Conservation (phyloP, 495 filamentous ascomycete genomes). For the Talaromyces borbonicus region DNA sequence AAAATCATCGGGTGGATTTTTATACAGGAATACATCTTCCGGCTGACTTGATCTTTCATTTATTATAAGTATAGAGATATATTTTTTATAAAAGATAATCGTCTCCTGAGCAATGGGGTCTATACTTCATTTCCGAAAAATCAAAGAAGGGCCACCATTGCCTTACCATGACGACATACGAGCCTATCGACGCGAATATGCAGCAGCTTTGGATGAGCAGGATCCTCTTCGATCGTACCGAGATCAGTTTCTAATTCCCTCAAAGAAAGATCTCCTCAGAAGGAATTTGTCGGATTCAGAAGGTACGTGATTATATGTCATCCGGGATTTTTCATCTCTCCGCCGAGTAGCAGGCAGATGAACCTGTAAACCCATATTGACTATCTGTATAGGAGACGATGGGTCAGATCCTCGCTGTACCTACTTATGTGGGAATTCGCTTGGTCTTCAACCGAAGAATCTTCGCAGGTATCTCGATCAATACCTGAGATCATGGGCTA, state of each 20-base stretch:
- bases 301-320: conserved; percentile 17
- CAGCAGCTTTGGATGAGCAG: conserved; percentile 52
- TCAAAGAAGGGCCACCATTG: conserved; percentile 2
- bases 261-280: conserved; percentile 64
- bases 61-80: too few species aligned
- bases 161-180: conserved; percentile 29
- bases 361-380: too few species aligned
- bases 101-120: neutral
- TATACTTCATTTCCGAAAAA: conserved; percentile 1
- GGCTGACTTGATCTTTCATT: too few species aligned
- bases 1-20: too few species aligned
- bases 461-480: conserved; percentile 60
- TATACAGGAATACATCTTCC: too few species aligned
- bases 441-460: conserved; percentile 77
- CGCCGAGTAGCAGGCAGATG: too few species aligned
- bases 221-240: conserved; percentile 62
- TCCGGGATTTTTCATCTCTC: too few species aligned
- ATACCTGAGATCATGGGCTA: conserved; percentile 80
- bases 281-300: conserved; percentile 41
- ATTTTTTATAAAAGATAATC: too few species aligned
- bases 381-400: conserved; percentile 27
- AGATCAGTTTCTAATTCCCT: conserved; percentile 75
- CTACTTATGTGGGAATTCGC: conserved; percentile 95
- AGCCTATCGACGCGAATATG: conserved; percentile 42
- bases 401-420: conserved; percentile 43